Base-by-base conservation (phyloP, 805 yeast species). In the Pichia paraexigua region DNA sequence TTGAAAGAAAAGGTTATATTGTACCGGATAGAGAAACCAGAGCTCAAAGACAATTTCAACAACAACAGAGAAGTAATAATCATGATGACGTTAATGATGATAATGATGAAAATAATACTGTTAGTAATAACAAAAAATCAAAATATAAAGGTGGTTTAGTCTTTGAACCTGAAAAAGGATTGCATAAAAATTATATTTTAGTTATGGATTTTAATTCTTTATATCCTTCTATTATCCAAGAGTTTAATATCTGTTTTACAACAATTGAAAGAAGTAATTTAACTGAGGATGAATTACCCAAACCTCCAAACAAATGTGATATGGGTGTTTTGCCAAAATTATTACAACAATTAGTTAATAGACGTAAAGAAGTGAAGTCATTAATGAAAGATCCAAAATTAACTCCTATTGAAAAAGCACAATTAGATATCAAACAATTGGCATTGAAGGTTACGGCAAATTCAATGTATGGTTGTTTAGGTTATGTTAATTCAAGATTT, bases 391-490 rank as follows among this genome's bases (percentile, higher is more conserved):
- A 82, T 57, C 84, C 91, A 35, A 75, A 77, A 43, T 79, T 83
- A 22, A 74, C 83, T 0, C 73, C 81, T 0, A 69, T 73, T 49
- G 90, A 87, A 63, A 79, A 70, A 51, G 85, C 87, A 0, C 97
- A 92, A 63, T 89, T 85, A 74, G 98, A 94, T 66, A 90, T 91
- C 63, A 88, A 91, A 63, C 99, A 94, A 68, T 95, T 86, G 66
- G 98, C 99, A 0, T 78, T 94, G 65, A 94, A 94, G 66, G 75
- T 94, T 64, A 95, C 99, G 2, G 99, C 99, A 28, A 94, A 94
- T 69, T 94, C 99, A n/a, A 92, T 94, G 97, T 94, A 94, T 71
- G 99, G 99, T 64, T 94, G 98, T 78, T 77, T 94, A 60, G 99
- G 99, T 59, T 91, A 83, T 66, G 86, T 85, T 8, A 79, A 85